Evolutionary conservation across 495 filamentous ascomycete genomes (phyloP), one percentile per base, ranked within the genome.

Genomic region (Usnea hakonensis): DNA sequence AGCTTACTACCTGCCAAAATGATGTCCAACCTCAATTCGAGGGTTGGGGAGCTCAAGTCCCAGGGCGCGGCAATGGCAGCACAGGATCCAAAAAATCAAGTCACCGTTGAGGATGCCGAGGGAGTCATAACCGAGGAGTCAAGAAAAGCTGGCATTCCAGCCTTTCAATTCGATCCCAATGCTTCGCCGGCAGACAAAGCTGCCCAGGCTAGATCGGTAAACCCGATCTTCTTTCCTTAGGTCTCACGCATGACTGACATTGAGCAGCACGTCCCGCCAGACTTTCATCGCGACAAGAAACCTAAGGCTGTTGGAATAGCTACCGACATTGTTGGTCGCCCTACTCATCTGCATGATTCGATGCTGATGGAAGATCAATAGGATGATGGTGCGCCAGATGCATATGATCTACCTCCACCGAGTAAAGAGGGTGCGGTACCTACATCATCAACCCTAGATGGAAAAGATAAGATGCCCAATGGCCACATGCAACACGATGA

Each of bases 91-190:
- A 73, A 87, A 64, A 87, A 82, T 70, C 72, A 70, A 28, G 83
- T 90, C 55, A 83, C 83, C n/a, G 78, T 90, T 26, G 83, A 88
- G 28, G 83, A 83, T 52, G 85, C 87, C 28, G 84, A 95, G 71
- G 76, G 82, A 62, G 81, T 82, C 65, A 75, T 95, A 50, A 80
- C 93, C 33, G 79, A 87, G 8, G 87, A 96, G 71, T 87, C 86
- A 65, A 83, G 80, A 68, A 85, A 87, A 67, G 87, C 86, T 19
- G 94, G 94, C 26, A 81, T 84, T 5, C 78, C 85, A 11, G 93
- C 90, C 57, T 91, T 87, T 72, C 84, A 87, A 68, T 97, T 97
- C 75, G 81, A 97, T 71, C 90, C 94, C 3, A 71, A 96, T 78
- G 91, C 92, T 32, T 85, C 81, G 23, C 82, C 89, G 0, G 90